phyloP scores from a whole-genome alignment of 345 rosid genomes.

The Eucalyptus victrix region DNA sequence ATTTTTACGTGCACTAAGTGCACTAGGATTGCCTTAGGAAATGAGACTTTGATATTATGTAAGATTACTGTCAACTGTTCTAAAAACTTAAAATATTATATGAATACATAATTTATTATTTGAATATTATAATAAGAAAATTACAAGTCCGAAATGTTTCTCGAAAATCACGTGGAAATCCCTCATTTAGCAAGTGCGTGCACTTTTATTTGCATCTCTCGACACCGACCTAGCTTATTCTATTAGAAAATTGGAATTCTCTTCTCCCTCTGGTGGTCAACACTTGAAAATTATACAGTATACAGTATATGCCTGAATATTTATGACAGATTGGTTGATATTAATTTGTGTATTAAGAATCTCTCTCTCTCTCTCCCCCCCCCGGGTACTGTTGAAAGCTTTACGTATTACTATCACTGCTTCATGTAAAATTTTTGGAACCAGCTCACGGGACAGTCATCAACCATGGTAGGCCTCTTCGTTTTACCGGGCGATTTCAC shows the following conservation, averaged over 20 bases:
- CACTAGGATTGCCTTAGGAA: no score
- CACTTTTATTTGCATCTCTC: background rate
- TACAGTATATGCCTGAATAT: background rate
- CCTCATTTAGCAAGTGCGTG: background rate
- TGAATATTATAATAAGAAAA: background rate
- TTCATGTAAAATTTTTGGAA: background rate
- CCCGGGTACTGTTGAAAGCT: background rate
- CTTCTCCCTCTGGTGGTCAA: background rate
- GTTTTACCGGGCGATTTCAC: background rate
- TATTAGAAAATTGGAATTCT: background rate
- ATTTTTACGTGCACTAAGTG: no score
- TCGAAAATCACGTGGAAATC: background rate
- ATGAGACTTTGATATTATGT: rapidly evolving
- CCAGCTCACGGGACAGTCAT: background rate
- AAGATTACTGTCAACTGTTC: rapidly evolving
- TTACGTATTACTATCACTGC: background rate
- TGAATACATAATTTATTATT: rapidly evolving
- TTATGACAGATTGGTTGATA: background rate
- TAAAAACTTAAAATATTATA: no score
- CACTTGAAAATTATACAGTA: background rate
- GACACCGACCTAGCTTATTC: background rate
- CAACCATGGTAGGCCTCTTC: background rate
- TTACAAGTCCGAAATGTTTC: background rate
- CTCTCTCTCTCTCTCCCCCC: background rate
- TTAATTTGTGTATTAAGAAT: background rate